Evolutionary conservation across 2,329 filamentous ascomycete species (phyloP).

Genomic region (Anisogramma anomala): DNA sequence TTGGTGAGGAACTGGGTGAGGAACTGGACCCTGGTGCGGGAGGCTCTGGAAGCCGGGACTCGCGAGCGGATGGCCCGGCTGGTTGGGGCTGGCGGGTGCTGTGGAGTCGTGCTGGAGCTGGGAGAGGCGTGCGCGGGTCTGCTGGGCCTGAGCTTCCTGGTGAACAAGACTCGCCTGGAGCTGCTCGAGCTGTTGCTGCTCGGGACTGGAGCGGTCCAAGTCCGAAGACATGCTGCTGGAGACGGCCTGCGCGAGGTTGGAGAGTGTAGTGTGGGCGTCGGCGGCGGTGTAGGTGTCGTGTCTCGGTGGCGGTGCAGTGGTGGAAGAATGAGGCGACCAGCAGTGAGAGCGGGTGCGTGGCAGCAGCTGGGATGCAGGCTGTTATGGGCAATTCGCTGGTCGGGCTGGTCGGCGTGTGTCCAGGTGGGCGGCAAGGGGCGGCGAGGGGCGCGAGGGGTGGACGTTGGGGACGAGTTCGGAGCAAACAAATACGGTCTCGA

Average conservation of each 20-base stretch:
- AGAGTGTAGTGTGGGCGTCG: background rate
- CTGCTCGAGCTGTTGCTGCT: background rate
- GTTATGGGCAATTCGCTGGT: too few relatives aligned
- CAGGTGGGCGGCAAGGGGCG: too few relatives aligned
- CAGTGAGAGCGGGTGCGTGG: too few relatives aligned
- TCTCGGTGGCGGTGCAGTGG: too few relatives aligned
- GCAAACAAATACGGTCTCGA: too few relatives aligned
- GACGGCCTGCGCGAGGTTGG: background rate
- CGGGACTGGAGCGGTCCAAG: background rate
- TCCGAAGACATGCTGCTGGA: slow-evolving; percentile 7
- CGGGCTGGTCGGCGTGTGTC: too few relatives aligned
- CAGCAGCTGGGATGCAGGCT: too few relatives aligned
- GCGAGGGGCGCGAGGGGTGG: too few relatives aligned
- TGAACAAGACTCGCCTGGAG: background rate
- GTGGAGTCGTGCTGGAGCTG: background rate
- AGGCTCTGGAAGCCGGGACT: background rate
- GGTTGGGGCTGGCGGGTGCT: background rate
- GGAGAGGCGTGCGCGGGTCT: background rate
- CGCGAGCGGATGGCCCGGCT: too few relatives aligned
- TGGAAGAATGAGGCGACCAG: too few relatives aligned
- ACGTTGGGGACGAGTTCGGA: too few relatives aligned
- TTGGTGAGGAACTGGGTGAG: too few relatives aligned
- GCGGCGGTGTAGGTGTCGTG: background rate
- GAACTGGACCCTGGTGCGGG: background rate
- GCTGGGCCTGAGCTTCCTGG: background rate